Percentiles rank a stretch among this genome's conserved stretches.
Conservation (phyloP, 345 rosid species). For the Arabis alpina region DNA sequence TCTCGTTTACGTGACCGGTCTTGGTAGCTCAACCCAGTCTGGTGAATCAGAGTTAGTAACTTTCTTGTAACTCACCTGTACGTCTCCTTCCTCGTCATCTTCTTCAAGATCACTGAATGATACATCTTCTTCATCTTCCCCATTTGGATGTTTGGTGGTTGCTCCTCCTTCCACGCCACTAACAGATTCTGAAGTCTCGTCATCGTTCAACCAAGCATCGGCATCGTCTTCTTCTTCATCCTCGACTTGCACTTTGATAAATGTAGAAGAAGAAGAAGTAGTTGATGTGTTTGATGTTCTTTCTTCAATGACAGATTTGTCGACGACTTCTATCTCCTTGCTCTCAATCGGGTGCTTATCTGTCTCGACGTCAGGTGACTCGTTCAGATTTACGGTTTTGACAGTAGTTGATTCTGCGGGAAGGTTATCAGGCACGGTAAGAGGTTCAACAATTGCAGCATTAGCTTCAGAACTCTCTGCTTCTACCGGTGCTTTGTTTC, state of each 20-base stretch:
- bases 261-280: slow-evolving; percentile 37
- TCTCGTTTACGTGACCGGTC: slow-evolving; percentile 14
- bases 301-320: slow-evolving; percentile 57
- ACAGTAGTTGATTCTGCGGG: slow-evolving; percentile 38
- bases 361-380: slow-evolving; percentile 48
- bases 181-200: slow-evolving; percentile 54
- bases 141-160: slow-evolving; percentile 42
- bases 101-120: slow-evolving; percentile 98
- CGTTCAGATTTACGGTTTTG: not conserved
- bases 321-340: slow-evolving; percentile 55
- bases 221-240: slow-evolving; percentile 58
- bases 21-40: slow-evolving; percentile 19
- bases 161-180: slow-evolving; percentile 40
- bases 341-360: slow-evolving; percentile 62
- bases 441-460: slow-evolving; percentile 16
- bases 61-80: slow-evolving; percentile 49
- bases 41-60: slow-evolving; percentile 22
- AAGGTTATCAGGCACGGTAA: slow-evolving; percentile 7
- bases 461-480: slow-evolving; percentile 44
- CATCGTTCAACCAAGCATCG: slow-evolving; percentile 89
- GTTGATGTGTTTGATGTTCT: slow-evolving; percentile 34
- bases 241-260: slow-evolving; percentile 43
- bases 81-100: slow-evolving; percentile 44
- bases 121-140: slow-evolving; percentile 70
- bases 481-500: slow-evolving; percentile 48